Evolutionary conservation across 495 filamentous ascomycete genomes (phyloP).

Genomic region (Paragyromitra xinjiangensis): DNA sequence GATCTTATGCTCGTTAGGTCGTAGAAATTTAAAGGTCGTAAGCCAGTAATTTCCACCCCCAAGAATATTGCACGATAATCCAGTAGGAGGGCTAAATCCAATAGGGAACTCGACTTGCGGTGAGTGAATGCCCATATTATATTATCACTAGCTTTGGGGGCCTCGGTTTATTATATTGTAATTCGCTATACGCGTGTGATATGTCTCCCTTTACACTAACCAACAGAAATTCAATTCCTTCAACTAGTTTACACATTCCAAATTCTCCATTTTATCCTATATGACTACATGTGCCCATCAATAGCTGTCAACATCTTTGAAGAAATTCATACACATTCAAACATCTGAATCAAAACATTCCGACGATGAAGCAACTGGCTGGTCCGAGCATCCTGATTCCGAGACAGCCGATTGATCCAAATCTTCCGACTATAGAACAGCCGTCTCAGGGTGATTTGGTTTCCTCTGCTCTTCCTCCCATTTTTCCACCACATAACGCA

Average conservation of each 20-base stretch:
- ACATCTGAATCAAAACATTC: slow-evolving; percentile 20
- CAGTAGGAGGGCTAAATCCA: background rate
- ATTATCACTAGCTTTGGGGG: background rate
- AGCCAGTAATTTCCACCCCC: no score
- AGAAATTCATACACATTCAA: slow-evolving; percentile 41
- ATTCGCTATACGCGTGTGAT: slow-evolving; percentile 5
- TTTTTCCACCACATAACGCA: slow-evolving; percentile 31
- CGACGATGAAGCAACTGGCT: background rate
- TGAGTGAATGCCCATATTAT: background rate
- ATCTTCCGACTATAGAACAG: slow-evolving; percentile 16
- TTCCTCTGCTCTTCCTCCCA: slow-evolving; percentile 35
- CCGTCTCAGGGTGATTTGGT: background rate
- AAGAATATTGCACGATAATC: background rate
- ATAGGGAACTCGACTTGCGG: background rate
- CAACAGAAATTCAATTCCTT: slow-evolving; percentile 5
- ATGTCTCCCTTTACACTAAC: background rate
- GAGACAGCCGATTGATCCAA: slow-evolving; percentile 15
- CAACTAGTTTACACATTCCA: slow-evolving; percentile 28
- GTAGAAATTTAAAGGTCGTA: no score
- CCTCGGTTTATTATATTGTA: background rate
- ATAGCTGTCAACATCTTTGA: slow-evolving; percentile 13
- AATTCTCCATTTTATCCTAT: slow-evolving; percentile 6
- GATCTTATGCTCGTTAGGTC: no score
- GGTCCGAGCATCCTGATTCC: background rate
- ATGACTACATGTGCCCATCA: background rate